Evolutionary conservation across 306 rosid genomes (phyloP).

Genomic region (Casuarina equisetifolia): DNA sequence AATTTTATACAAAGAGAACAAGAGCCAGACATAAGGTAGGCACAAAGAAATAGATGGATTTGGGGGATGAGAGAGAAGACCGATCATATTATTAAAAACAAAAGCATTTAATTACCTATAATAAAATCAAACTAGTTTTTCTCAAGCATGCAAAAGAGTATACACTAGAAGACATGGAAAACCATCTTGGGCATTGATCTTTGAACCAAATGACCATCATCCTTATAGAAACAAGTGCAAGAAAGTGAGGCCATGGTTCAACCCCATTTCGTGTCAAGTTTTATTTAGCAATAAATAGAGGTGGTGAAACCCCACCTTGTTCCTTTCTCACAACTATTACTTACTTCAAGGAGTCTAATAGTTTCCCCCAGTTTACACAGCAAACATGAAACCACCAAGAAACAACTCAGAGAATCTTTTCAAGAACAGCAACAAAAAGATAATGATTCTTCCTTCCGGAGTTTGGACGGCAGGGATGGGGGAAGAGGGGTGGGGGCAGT

Average conservation of each 20-base stretch:
- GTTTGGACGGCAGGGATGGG: too few relatives aligned
- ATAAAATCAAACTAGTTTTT: constrained; percentile 7
- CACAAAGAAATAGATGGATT: constrained; percentile 1
- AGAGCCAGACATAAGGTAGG: background rate
- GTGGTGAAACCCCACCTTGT: background rate
- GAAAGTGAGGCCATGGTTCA: background rate
- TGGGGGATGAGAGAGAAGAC: background rate
- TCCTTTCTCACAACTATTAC: background rate
- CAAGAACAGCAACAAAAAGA: background rate
- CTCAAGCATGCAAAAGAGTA: constrained; percentile 3
- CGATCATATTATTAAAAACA: background rate
- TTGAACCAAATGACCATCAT: background rate
- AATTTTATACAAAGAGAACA: constrained; percentile 14
- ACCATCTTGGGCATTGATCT: background rate
- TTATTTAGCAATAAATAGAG: background rate
- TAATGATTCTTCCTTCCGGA: background rate
- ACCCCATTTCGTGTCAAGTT: background rate
- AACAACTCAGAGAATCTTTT: background rate
- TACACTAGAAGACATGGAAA: background rate
- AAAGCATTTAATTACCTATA: constrained; percentile 13
- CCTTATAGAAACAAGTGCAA: background rate
- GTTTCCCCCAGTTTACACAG: background rate
- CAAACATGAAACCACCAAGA: background rate
- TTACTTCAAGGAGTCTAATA: background rate
- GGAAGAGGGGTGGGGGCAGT: too few relatives aligned